Base-by-base conservation (phyloP, 2,329 filamentous ascomycete genomes). In the Canariomyces notabilis region DNA sequence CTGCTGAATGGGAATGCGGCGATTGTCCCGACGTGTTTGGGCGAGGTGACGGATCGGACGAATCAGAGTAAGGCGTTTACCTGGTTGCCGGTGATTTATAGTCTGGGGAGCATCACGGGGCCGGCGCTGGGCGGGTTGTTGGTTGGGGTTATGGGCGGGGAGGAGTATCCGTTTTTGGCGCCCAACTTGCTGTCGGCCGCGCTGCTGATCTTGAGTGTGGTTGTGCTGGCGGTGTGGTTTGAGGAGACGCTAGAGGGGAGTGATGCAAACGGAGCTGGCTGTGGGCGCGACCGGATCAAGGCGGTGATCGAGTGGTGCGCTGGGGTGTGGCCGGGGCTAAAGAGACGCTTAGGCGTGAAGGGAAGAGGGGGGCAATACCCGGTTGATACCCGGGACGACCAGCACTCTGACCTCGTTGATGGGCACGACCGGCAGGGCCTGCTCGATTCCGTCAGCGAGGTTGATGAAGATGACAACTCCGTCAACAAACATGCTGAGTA, bases 21-120 rank as follows among this genome's bases (percentile, higher is more conserved):
- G 4, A 83, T 96, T 11, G 89, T 98, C 12, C 91, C 89, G 6
- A 96, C 93, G 0, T 95, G 91, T 39, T 67, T 98, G 39, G 93
- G 93, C 33, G 93, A 98, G 65, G 85, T 98, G 42, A 98, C 93
- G 2, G 90, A 97, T 62, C 82, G 89, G 44, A 93, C 85, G 53
- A 98, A 98, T 64, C 93, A 98, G 73, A 93, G 88, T 60, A 79
- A 79, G 43, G 93, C 89, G 0, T 98, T 98, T 59, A 93, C 87
- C 2, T 98, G 95, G 70, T 72, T 98, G 34, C 93, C 93, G 0
- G 85, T 97, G 32, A 84, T 97, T n/a, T 98, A 98, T 66, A 91
- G 91, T 4, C 73, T 98, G 26, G 93, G 93, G 15, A 88, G 87
- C 35, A 95, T 98, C 51, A 93, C 90, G 0, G 93, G 93, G 0